Evolutionary conservation across 2,329 filamentous ascomycete species (phyloP), one percentile per base, ranked within the genome.

Genomic region (Microdochium nivale): DNA sequence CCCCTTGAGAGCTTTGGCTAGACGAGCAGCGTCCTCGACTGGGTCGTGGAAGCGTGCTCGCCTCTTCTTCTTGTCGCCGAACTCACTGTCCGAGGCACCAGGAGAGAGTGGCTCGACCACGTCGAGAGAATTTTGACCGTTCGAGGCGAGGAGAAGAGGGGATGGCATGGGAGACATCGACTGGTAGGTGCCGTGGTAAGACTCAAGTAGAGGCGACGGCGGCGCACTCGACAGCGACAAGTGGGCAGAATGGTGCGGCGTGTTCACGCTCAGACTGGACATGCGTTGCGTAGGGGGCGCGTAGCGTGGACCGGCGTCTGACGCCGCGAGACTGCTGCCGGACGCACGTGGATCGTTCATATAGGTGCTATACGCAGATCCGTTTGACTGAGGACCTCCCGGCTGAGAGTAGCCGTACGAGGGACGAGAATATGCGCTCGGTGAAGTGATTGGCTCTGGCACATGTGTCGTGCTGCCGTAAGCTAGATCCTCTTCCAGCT

Each of bases 151-250:
- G 60, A 84, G 75, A 24, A 91, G 73, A 1, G 91, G 89, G 0
- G 90, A 90, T 0, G 91, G 91, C 89, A 96, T 96, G 0, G 92
- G 91, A 0, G 91, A 96, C 60, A 95, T 88, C 53, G 88, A 89
- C 68, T 97, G 92, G 61, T 95, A 97, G 0, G 91, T 96, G 37
- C 92, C 92, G 55, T 86, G 87, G 69, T 97, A 97, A 1, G 94
- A 86, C 69, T 97, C 92, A 2, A 96, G 80, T 49, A 97, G 75
- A 1, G 92, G 94, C 55, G 90, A 96, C 1, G 82, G 82, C 0
- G 90, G 89, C 1, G 89, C 78, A 23, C 73, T 71, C 2, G 78
- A 71, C 1, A 83, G 65, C 13, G 79, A 75, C 49, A 73, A 56
- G 21, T 65, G 65, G 23, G 60, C 60, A 9, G 66, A 59, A 58